Evolutionary conservation across 805 yeast genomes (phyloP).

Genomic region (Yarrowia sp.): DNA sequence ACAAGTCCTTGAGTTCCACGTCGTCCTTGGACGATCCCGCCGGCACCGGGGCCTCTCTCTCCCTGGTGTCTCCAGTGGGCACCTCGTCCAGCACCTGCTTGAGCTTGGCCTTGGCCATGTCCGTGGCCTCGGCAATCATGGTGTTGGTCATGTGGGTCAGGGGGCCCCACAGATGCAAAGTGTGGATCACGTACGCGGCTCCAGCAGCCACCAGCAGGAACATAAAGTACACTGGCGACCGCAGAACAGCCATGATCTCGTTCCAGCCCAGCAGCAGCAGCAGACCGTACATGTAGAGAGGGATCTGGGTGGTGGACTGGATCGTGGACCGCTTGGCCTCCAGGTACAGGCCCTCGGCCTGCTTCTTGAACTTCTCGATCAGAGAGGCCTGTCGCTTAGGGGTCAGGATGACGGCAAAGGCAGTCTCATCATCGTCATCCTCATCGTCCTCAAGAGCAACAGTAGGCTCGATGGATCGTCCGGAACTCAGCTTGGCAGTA

Average conservation of each 20-base stretch:
- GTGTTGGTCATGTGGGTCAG: constrained; percentile 65
- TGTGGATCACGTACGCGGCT: constrained; percentile 69
- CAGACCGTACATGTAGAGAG: constrained; percentile 78
- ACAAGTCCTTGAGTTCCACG: constrained; percentile 32
- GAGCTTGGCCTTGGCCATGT: constrained; percentile 65
- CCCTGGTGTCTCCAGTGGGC: constrained; percentile 4
- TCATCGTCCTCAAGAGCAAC: constrained; percentile 55
- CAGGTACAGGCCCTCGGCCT: constrained; percentile 77
- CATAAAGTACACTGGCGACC: constrained; percentile 80
- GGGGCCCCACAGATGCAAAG: constrained; percentile 78
- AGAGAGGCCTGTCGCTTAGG: constrained; percentile 65
- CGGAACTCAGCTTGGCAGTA: constrained; percentile 57
- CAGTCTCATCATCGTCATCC: constrained; percentile 48
- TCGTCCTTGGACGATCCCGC: constrained; percentile 15
- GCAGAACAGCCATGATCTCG: constrained; percentile 84
- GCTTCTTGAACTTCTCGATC: constrained; percentile 67
- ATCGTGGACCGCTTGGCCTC: constrained; percentile 90
- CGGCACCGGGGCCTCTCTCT: constrained; percentile 2
- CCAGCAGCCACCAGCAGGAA: constrained; percentile 64
- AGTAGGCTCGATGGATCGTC: constrained; percentile 66
- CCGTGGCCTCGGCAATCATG: constrained; percentile 62
- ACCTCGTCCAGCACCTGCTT: constrained; percentile 59
- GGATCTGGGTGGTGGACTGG: constrained; percentile 78
- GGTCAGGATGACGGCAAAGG: constrained; percentile 64
- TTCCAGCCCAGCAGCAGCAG: constrained; percentile 90